Base-by-base conservation (phyloP, 1,139 yeast species). In the Blastobotrys raffinosifermentans region DNA sequence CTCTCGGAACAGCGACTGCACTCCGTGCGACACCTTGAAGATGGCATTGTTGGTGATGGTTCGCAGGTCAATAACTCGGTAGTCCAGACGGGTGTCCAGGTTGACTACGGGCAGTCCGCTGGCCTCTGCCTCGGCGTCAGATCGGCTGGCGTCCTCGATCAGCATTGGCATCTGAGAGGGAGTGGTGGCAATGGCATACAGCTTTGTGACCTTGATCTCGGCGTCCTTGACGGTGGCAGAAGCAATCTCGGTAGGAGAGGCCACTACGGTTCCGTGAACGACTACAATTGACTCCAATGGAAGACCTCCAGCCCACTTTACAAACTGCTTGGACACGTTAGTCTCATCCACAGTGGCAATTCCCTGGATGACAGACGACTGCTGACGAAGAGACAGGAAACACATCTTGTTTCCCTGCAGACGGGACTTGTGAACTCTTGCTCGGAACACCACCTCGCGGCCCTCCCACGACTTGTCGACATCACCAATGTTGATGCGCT, bases 11-110 rank as follows among this genome's bases (percentile, higher is more conserved):
- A 93, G 70, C 34, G 73, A 71, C 60, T 93, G 77, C 41, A 93
- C 94, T 53, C 89, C 98, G 33, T 91, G 75, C 67, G 85, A 94
- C 55, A 93, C 80, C 67, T 78, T 82, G 77, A 93, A 91, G 53
- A 91, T 91, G 36, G 98, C 95, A 68, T 91, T 97, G 71, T 91
- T 91, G 41, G 98, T 89, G 39, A 84, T 83, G 6, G 98, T 91
- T 73, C 99, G 81, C 60, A 91, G 73, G 60, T 91, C 99, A 63
- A 91, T 87, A 38, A 89, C 96, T 63, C 99, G 80, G 42, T 93
- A 70, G 61, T 93, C 97, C 55, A 91, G 75, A 63, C 98, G 78
- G 31, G 98, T 93, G 66, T 93, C 98, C 61, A 91, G 77, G 67
- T 89, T 89, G 50, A 91, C 97, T 31, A 85, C 82, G 35, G 96